Base-by-base conservation (phyloP, 805 yeast species). In the Diddensiella santjacobensis region DNA sequence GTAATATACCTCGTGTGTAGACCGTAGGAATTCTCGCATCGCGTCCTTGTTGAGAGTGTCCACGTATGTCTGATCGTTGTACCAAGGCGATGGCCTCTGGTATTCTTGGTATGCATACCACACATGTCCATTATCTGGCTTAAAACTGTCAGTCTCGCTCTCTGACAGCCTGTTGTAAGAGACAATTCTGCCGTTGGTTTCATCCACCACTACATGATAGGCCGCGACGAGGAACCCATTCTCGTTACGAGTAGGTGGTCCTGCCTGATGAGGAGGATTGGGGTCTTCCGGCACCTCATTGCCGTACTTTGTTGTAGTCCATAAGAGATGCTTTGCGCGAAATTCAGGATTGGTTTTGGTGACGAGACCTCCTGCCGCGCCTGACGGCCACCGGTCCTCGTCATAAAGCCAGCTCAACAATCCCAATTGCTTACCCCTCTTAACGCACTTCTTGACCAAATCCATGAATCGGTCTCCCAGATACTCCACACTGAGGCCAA, bases 381-480 rank as follows among this genome's bases (percentile, higher is more conserved):
- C 48, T 11, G 42, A 37, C 19, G 48, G 48, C 48, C 48, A 45
- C 38, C 48, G 11, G 22, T 45, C 48, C 19, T 45, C 48, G 23
- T 45, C 48, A 18, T 45, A 45, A 10, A 45, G 43, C 41, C 48
- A 45, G 23, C 17, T 18, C 15, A 45, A 23, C 43, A 45, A 3
- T 15, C 48, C 48, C 4, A 11, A 19, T 20, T 39, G 13, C 29
- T 45, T 39, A 5, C 19, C 44, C 13, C 33, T 38, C 22, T 38
- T 38, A 11, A 22, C 45, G 39, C 48, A 45, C 11, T 29, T 6
- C 3, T 19, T 17, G 15, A 45, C 26, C 41, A 45, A 37, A n/a
- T 17, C 13, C 38, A 45, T 23, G 43, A 17, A 45, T 18, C 23
- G 33, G 3, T 45, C 43, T 11, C 48, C 43, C 29, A 45, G 20